Conservation (phyloP, 371 early-diverging fungal genomes). For the Thermomucor indicae-seudaticae region DNA sequence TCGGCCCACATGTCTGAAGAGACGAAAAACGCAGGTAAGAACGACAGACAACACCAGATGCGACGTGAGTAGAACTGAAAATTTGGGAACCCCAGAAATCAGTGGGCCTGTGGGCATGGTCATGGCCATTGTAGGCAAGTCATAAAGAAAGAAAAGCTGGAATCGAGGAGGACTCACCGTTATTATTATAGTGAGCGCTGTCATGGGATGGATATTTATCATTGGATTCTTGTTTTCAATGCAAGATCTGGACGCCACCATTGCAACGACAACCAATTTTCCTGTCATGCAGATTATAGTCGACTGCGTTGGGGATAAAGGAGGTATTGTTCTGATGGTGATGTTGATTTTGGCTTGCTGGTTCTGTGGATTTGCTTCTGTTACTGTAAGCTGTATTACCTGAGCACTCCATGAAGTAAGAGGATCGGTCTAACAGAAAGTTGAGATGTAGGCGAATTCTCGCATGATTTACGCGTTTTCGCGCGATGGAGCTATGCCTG, state of each 20-base stretch:
- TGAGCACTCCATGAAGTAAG: too few species aligned
- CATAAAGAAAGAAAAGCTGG: too few species aligned
- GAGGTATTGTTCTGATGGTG: slow-evolving; percentile 49
- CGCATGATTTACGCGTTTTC: slow-evolving; percentile 74
- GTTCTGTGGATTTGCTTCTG: slow-evolving; percentile 54
- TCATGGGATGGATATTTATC: slow-evolving; percentile 38
- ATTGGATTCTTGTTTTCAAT: slow-evolving; percentile 36
- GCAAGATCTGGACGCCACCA: slow-evolving; percentile 40
- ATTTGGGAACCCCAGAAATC: neutral
- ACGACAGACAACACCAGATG: neutral
- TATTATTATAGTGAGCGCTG: slow-evolving; percentile 16
- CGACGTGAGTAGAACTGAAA: slow-evolving; percentile 53
- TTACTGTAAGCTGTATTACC: slow-evolving; percentile 24
- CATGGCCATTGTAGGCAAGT: slow-evolving; percentile 7
- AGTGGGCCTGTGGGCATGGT: slow-evolving; percentile 6
- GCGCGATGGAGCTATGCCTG: slow-evolving; percentile 68
- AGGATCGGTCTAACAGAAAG: neutral
- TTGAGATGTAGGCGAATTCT: slow-evolving; percentile 38
- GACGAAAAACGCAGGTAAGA: slow-evolving; percentile 57
- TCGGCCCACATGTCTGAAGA: slow-evolving; percentile 72
- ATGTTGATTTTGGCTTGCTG: slow-evolving; percentile 54
- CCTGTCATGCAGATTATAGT: slow-evolving; percentile 47
- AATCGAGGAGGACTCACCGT: neutral
- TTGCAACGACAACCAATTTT: slow-evolving; percentile 33
- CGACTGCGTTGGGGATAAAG: slow-evolving; percentile 44